Evolutionary conservation across 2,329 filamentous ascomycete genomes (phyloP), one percentile per base, ranked within the genome.

Genomic region (Epichloe hybrida): DNA sequence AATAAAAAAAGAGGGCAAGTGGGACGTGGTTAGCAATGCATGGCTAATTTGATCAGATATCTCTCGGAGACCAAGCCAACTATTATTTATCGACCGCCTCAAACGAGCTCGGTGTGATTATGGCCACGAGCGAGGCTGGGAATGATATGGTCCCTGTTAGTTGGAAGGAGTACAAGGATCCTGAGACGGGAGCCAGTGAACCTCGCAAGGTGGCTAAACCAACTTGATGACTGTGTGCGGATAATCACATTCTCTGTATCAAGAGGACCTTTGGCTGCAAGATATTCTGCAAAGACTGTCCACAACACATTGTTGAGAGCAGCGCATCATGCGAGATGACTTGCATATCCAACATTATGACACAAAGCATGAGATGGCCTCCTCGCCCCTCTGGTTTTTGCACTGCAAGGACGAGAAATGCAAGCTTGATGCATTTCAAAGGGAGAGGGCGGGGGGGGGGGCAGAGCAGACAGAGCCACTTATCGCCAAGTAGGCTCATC

Each of bases 141-240:
- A 91, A 94, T 68, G 79, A 86, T 59, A 95, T 97, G 89, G 85
- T 86, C 61, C 91, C 93, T 2, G 79, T 95, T 50, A 94, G 84
- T 67, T 98, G 93, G 93, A 94, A 84, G 71, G 91, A 97, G 69
- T 95, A 94, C 71, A 79, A 80, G 62, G 91, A 97, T 71, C 81
- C 83, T 0, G 80, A 84, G 61, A 94, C 84, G 6, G 89, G 88
- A 3, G 63, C 73, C 44, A 81, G 75, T 57, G 93, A 97, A 75
- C 70, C 71, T 57, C 82, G 93, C 66, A 98, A 98, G 73, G 93
- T 96, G 53, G 93, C 93, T 20, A 93, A 94, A 70, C 93, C 93
- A 27, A 86, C 86, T 62, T 93, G 77, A 86, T 52, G 49, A 21
- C 3, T 4, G 8, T 11, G 3, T 9, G 9, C 9, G 31, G 31